Conservation (phyloP, 192 early-diverging fungal species). For the Linnemannia hyalina region DNA sequence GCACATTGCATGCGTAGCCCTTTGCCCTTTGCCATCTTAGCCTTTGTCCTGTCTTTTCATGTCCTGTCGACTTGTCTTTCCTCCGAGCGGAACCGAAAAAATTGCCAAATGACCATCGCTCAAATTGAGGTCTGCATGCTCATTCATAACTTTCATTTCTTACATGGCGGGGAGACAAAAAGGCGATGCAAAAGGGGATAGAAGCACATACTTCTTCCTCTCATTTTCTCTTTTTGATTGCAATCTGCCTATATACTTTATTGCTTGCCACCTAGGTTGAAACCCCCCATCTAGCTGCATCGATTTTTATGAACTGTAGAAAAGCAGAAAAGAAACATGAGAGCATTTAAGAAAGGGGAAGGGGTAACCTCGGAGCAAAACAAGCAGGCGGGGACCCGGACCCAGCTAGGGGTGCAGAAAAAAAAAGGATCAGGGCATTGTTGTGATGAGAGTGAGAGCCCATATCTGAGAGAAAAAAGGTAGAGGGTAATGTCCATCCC, state of each 20-base stretch:
- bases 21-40: too few relatives aligned
- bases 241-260: neutral
- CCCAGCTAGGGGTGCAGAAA: neutral
- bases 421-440: neutral
- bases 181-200: neutral
- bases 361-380: too few relatives aligned
- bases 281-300: neutral
- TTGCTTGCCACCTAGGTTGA: neutral
- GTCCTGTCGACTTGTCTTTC: too few relatives aligned
- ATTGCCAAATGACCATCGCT: neutral
- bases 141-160: neutral
- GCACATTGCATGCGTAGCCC: too few relatives aligned
- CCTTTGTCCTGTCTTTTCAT: too few relatives aligned
- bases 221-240: neutral
- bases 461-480: neutral
- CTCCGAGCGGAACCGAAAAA: too few relatives aligned
- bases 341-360: too few relatives aligned
- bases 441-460: neutral
- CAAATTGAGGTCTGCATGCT: neutral
- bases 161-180: neutral
- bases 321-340: too few relatives aligned
- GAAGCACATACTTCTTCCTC: neutral
- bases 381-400: neutral
- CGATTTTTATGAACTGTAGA: too few relatives aligned
- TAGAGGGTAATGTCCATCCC: neutral